phyloP scores from a whole-genome alignment of 495 filamentous ascomycete genomes.

The Amphirosellinia nigrospora region DNA sequence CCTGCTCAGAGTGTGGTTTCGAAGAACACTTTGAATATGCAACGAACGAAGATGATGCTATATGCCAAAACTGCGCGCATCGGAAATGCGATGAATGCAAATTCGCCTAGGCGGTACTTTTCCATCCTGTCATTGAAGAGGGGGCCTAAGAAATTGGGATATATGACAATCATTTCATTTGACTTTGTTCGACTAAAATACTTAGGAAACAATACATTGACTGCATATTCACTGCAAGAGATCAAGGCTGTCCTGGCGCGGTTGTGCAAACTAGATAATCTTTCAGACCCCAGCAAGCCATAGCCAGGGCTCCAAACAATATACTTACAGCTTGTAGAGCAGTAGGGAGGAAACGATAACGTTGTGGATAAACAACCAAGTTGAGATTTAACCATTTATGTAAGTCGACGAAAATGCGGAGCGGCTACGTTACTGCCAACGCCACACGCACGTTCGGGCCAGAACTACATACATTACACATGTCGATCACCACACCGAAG shows the following conservation, averaged over 20 bases:
- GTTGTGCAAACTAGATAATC: no score
- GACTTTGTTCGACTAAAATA: not conserved
- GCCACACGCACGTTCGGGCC: no score
- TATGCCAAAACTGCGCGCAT: no score
- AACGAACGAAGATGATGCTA: no score
- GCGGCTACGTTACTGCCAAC: not conserved
- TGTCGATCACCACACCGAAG: not conserved
- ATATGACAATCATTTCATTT: not conserved
- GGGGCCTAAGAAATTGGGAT: no score
- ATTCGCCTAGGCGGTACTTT: no score
- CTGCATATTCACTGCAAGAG: not conserved
- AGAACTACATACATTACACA: not conserved
- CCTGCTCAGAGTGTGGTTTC: no score
- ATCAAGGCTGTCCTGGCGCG: no score
- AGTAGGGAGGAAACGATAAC: not conserved
- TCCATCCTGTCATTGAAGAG: no score
- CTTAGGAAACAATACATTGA: not conserved
- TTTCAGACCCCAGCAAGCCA: not conserved
- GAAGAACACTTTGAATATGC: no score
- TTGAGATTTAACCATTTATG: not conserved
- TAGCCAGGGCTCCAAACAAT: not conserved
- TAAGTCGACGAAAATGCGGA: not conserved
- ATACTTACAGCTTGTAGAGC: not conserved
- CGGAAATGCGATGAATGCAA: no score
- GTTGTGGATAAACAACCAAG: not conserved